Conservation (phyloP, 768 basidiomycete species). For the Dentipellis fragilis region DNA sequence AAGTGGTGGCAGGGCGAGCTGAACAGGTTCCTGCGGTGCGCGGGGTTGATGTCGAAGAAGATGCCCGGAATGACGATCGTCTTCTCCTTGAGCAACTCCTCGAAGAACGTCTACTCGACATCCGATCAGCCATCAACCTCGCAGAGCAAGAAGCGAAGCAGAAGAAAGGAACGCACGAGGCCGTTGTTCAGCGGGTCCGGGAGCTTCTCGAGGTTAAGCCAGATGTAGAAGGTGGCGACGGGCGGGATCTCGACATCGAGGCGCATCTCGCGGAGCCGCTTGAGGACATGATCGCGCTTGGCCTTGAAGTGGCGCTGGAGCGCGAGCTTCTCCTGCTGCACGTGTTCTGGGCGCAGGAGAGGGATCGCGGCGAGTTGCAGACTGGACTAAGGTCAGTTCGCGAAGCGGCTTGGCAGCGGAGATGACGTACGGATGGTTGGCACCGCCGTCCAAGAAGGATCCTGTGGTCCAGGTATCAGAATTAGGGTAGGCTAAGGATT, state of each 20-base stretch:
- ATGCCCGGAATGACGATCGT: constrained; percentile 88
- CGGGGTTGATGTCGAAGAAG: constrained; percentile 77
- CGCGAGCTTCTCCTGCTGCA: constrained; percentile 67
- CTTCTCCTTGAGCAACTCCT: constrained; percentile 83
- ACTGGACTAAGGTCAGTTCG: constrained; percentile 24
- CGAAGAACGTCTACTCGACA: constrained; percentile 70
- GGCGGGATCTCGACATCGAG: constrained; percentile 73
- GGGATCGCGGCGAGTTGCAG: constrained; percentile 85
- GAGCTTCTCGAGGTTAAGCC: constrained; percentile 77
- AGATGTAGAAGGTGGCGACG: constrained; percentile 85
- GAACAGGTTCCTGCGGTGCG: constrained; percentile 83
- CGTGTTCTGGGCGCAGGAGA: constrained; percentile 63
- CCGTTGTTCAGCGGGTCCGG: constrained; percentile 83
- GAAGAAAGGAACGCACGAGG: constrained; percentile 36
- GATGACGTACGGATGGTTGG: constrained; percentile 68
- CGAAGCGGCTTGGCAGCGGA: not conserved
- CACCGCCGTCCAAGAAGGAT: constrained; percentile 91
- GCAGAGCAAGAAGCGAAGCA: not conserved
- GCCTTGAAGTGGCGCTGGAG: constrained; percentile 85
- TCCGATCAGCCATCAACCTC: not conserved
- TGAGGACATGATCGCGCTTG: constrained; percentile 85
- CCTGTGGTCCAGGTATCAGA: constrained; percentile 24
- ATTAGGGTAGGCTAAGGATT: not conserved
- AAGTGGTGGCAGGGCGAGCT: constrained; percentile 87
- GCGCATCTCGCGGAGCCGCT: constrained; percentile 67